Base-by-base conservation (phyloP, 805 yeast genomes). In the Saccharomycopsis selenospora region DNA sequence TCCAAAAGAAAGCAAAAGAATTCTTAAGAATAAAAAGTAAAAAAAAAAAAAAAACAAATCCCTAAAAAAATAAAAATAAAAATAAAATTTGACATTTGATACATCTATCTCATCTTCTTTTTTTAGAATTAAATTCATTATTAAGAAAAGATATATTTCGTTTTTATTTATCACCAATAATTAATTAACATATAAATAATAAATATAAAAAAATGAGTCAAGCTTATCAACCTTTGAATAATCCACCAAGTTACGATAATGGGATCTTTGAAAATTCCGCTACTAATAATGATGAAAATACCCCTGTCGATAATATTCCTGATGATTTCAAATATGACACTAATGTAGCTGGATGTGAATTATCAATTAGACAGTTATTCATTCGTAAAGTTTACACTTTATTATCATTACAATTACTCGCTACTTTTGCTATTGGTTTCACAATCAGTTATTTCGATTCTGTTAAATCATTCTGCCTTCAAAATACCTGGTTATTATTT, bases 281-380 rank as follows among this genome's bases (percentile, higher is more conserved):
- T 13, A 41, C 42, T 40, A 36, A n/a, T 18, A n/a, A 14, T 11
- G 17, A n/a, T 17, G 30, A 48, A 7, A 33, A 50, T 22, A 46
- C 43, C 24, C 30, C 29, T 26, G 52, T 26, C 14, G 53, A 49
- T 41, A 64, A 66, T 53, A 59, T 75, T 42, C 82, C 83, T 3
- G 85, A 87, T 56, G 95, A 86, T 64, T 88, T 87, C 76, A 88
- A 87, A 62, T 86, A 82, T 64, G 77, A 84, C 29, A 83, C 84
- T 4, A 74, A 76, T 46, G 95, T 88, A 22, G 77, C 88, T 3
- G 80, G 84, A 27, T 86, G 95, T 65, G 85, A 83, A 50, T 67
- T 85, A 45, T 78, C 83, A 13, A 71, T 88, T 36, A 77, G 96
- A 57, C 85, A 82, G 55, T 73, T 80, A 62, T 88, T 88, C 57